A percentile compares a stretch with the other conserved stretches of the same genome.
phyloP scores from a whole-genome alignment of 495 filamentous ascomycete species.

The Pseudomonodictys pantanalensis region DNA sequence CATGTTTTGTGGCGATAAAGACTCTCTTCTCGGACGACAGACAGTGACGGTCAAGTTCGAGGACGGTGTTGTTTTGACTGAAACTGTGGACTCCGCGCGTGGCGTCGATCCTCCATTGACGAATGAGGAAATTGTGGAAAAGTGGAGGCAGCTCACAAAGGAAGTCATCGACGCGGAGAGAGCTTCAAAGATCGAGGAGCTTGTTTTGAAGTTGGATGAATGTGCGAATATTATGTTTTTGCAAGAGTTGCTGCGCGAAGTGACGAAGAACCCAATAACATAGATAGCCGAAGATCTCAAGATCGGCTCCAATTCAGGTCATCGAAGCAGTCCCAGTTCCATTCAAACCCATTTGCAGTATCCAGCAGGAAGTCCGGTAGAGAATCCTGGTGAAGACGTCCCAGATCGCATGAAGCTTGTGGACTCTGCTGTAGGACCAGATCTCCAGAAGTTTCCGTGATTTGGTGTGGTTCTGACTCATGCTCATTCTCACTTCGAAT shows the following conservation, averaged over 20 bases:
- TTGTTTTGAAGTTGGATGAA: not conserved
- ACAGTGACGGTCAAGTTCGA: slow-evolving; percentile 26
- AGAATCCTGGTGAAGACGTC: no score
- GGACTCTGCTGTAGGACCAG: no score
- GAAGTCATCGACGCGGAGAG: slow-evolving; percentile 35
- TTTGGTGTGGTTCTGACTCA: no score
- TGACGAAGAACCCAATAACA: no score
- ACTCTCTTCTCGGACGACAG: slow-evolving; percentile 7
- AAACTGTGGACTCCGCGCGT: slow-evolving; percentile 29
- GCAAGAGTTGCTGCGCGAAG: not conserved
- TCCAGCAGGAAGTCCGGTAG: no score
- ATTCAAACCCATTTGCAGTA: no score
- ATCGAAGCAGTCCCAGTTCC: no score
- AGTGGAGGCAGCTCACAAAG: slow-evolving; percentile 38
- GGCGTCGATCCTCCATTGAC: slow-evolving; percentile 37
- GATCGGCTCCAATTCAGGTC: no score
- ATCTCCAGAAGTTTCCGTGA: no score
- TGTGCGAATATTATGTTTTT: not conserved
- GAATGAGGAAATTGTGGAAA: slow-evolving; percentile 43
- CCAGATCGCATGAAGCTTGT: no score
- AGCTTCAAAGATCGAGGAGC: slow-evolving; percentile 38
- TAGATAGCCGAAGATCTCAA: no score
- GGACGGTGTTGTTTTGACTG: slow-evolving; percentile 29
- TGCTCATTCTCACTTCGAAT: no score
- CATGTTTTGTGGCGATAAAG: slow-evolving; percentile 33